Evolutionary conservation across 768 basidiomycete genomes (phyloP).

Genomic region (Calocybe indica): DNA sequence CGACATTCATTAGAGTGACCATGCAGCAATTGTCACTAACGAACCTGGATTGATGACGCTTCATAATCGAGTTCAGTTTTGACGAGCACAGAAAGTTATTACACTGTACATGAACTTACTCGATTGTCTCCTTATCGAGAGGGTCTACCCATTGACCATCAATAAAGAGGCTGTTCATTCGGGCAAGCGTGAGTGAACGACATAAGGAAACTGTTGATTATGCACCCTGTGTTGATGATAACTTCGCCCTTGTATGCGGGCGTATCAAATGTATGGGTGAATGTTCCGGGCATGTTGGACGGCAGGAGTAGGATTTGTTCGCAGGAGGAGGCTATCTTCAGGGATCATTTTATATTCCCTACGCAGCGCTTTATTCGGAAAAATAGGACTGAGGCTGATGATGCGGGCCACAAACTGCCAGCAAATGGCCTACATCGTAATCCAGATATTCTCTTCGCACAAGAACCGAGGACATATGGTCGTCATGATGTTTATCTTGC

Average conservation of each 20-base stretch:
- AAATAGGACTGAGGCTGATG: too few relatives aligned
- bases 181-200: not conserved
- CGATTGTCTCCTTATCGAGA: slow-evolving; percentile 51
- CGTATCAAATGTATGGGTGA: slow-evolving; percentile 46
- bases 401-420: too few relatives aligned
- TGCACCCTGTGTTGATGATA: slow-evolving; percentile 49
- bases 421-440: too few relatives aligned
- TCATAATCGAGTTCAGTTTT: slow-evolving; percentile 5
- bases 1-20: slow-evolving; percentile 1
- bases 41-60: slow-evolving; percentile 56
- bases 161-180: slow-evolving; percentile 54
- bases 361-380: too few relatives aligned
- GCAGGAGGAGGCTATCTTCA: too few relatives aligned
- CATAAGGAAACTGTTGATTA: not conserved
- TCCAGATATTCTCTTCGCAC: too few relatives aligned
- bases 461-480: too few relatives aligned
- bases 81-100: not conserved
- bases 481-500: too few relatives aligned
- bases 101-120: slow-evolving; percentile 38
- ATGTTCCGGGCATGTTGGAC: slow-evolving; percentile 27
- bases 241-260: slow-evolving; percentile 52
- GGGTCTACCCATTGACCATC: slow-evolving; percentile 61
- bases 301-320: too few relatives aligned
- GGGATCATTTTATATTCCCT: too few relatives aligned
- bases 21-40: slow-evolving; percentile 6